phyloP scores from a whole-genome alignment of 129 eudicot genomes.

The Lonicera japonica region DNA sequence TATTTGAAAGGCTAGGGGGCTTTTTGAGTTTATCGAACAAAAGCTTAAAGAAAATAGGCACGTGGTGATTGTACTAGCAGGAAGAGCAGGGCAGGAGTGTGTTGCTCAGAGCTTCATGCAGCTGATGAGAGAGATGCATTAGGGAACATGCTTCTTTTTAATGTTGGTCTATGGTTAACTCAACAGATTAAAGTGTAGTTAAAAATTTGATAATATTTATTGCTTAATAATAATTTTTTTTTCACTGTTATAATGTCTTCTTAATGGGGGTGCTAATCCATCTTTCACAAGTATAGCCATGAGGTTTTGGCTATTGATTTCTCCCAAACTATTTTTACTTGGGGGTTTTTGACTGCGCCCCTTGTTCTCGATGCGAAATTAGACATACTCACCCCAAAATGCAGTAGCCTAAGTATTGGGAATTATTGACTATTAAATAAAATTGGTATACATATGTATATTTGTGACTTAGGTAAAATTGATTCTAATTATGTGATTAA shows the following conservation, averaged over 20 bases:
- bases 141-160: constrained; percentile 68
- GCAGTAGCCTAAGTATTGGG: no score
- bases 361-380: no score
- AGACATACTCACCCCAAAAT: no score
- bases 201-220: constrained; percentile 7
- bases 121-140: constrained; percentile 68
- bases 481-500: no score
- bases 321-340: background rate
- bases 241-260: background rate
- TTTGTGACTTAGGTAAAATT: no score
- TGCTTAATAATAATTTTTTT: background rate
- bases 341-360: no score
- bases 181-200: constrained; percentile 53
- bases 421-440: no score
- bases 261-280: background rate
- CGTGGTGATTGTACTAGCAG: no score
- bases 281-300: background rate
- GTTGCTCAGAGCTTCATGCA: constrained; percentile 49
- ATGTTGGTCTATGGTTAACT: constrained; percentile 76
- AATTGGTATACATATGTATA: no score
- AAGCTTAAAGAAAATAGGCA: no score
- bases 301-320: background rate
- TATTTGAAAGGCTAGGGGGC: no score
- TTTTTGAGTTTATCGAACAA: no score
- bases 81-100: constrained; percentile 79